Evolutionary conservation across 2,329 filamentous ascomycete genomes (phyloP).

Genomic region (Scytalidium lignicola): DNA sequence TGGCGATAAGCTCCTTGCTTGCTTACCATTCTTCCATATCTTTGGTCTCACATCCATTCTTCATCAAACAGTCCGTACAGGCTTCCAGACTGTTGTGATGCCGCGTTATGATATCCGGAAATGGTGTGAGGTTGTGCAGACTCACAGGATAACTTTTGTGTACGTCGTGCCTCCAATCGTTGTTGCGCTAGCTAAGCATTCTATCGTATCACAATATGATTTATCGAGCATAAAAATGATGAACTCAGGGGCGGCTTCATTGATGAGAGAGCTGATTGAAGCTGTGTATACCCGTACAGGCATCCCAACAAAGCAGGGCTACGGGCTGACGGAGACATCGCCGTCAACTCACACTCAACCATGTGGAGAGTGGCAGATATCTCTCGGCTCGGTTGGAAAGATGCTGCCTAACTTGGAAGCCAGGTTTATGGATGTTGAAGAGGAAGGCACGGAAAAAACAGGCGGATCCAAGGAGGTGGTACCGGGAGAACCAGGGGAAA

Average conservation of each 20-base stretch:
- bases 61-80: conserved; percentile 58
- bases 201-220: conserved; percentile 71
- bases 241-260: conserved; percentile 77
- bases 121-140: conserved; percentile 70
- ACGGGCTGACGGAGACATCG: conserved; percentile 81
- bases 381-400: conserved; percentile 70
- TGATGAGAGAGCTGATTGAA: conserved; percentile 72
- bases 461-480: conserved; percentile 50
- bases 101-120: conserved; percentile 72
- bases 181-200: conserved; percentile 73
- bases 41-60: conserved; percentile 62
- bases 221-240: conserved; percentile 68
- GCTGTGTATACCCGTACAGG: conserved; percentile 66
- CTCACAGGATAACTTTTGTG: conserved; percentile 64
- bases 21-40: conserved; percentile 81
- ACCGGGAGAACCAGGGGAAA: conserved; percentile 56
- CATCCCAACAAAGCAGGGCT: conserved; percentile 80
- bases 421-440: conserved; percentile 65
- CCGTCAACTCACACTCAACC: conserved; percentile 68
- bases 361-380: conserved; percentile 68
- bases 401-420: conserved; percentile 72
- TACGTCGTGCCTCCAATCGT: conserved; percentile 80
- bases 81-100: conserved; percentile 63
- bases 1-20: conserved; percentile 63
- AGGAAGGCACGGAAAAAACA: conserved; percentile 20